phyloP scores from a whole-genome alignment of 768 basidiomycete genomes.

The Boletus fagicola region DNA sequence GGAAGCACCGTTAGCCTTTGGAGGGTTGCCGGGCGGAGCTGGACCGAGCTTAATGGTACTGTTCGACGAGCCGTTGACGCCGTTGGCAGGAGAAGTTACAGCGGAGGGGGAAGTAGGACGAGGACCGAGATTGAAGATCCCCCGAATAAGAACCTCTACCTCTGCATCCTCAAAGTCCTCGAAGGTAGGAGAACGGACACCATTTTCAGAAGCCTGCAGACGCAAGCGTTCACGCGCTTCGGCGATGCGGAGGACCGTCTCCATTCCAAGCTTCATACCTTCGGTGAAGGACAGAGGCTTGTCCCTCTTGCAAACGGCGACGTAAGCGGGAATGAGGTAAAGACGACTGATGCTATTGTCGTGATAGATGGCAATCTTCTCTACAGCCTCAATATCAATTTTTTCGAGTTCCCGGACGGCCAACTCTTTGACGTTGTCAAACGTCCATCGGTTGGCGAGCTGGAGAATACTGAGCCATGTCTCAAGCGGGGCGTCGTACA shows the following conservation, averaged over 20 bases:
- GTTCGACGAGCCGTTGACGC: slow-evolving; percentile 11
- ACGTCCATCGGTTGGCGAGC: slow-evolving; percentile 41
- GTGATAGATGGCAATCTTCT: slow-evolving; percentile 41
- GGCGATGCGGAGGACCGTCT: slow-evolving; percentile 38
- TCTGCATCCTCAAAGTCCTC: slow-evolving; percentile 33
- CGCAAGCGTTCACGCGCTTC: slow-evolving; percentile 43
- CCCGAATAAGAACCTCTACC: slow-evolving; percentile 28
- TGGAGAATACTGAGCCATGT: slow-evolving; percentile 43
- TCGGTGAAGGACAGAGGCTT: slow-evolving; percentile 39
- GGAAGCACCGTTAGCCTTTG: slow-evolving; percentile 21
- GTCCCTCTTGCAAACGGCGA: slow-evolving; percentile 36
- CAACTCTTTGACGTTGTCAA: slow-evolving; percentile 39
- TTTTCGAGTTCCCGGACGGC: slow-evolving; percentile 40
- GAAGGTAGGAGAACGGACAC: slow-evolving; percentile 32
- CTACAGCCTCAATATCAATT: slow-evolving; percentile 34
- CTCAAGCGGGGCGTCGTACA: slow-evolving; percentile 38
- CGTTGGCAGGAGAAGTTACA: slow-evolving; percentile 7
- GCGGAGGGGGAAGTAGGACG: slow-evolving; percentile 27
- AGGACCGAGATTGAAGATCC: slow-evolving; percentile 28
- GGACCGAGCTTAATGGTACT: slow-evolving; percentile 21
- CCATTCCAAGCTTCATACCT: slow-evolving; percentile 41
- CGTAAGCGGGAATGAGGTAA: slow-evolving; percentile 37
- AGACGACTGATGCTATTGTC: slow-evolving; percentile 33
- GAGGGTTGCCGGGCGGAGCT: slow-evolving; percentile 16
- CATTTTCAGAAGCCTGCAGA: slow-evolving; percentile 29